Evolutionary conservation across 2,329 filamentous ascomycete genomes (phyloP), one percentile per base, ranked within the genome.

Genomic region (Cladosporium sp.): DNA sequence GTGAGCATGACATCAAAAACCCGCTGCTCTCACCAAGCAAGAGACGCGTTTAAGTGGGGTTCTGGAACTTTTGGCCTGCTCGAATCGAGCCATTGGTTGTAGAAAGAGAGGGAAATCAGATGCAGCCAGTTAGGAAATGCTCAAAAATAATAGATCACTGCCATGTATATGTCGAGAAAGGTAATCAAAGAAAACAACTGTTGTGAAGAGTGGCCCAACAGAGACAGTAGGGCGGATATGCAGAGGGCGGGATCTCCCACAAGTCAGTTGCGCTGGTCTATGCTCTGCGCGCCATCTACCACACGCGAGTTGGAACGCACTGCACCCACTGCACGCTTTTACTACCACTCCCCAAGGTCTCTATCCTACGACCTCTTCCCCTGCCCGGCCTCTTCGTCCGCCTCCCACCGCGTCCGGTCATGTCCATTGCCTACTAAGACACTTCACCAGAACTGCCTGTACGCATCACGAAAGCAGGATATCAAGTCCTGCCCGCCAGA

Each of bases 291-390:
- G 38, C 45, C 17, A 38, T 29, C 15, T n/a, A 38, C 15, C 43
- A 19, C 22, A 48, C 45, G 45, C 45, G 45, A 48, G 42, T 12
- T 34, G 30, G 41, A n/a, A 32, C 44, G 20, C 45, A 41, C 45
- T 41, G 37, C 45, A 32, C 44, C 15, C 45, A 41, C 45, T 41
- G 37, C 45, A 32, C 37, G 27, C 37, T 41, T 41, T 48, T 48
- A 41, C 45, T 36, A 11, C n/a, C 29, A 41, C 45, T 36, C 32
- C n/a, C 29, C 37, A 37, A 32, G 45, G 45, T 34, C 45, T 17
- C 37, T n/a, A 13, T 32, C 27, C 27, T 48, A 18, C 24, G 45
- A 48, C 45, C 45, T 48, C 45, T 27, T 27, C 19, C 13, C 30
- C 27, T 36, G 17, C 27, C 24, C 45, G n/a, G 45, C 17, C 37